Base-by-base conservation (phyloP, 164 flowering plant species). In the Magnolia kwangsiensis region DNA sequence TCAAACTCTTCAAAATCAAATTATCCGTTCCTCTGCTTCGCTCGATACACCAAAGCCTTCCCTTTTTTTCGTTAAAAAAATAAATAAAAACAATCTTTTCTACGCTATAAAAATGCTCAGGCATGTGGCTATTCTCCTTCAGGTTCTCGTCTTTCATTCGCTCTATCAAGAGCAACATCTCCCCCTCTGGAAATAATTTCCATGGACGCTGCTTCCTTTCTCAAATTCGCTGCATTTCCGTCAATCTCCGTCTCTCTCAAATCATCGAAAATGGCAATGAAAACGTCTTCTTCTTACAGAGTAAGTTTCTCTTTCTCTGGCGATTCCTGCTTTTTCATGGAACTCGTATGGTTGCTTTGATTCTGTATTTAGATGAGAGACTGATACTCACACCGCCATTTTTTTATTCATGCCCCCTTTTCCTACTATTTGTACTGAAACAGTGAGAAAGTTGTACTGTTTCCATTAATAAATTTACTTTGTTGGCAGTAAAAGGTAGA, bases 191-290 rank as follows among this genome's bases (percentile, higher is more conserved):
- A 29, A 51, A 18, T 29, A 73, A 9, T 55, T 55, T 14, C 59
- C 23, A 51, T 37, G 71, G 63, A 75, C 51, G 72, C 78, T 20
- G 76, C 78, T 24, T 69, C 77, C 10, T 21, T 85, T 24, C 37
- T 83, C 71, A 81, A 83, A 73, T 78, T 84, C 74, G 81, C 83
- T 1, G 37, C 82, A 18, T 75, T 63, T 65, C 69, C 87, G 7
- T 78, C 81, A 5, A 51, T 74, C 8, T 51, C 79, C 69, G 65
- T 70, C 49, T 82, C 84, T 49, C 1, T 20, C 24, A 63, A 66
- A 61, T 50, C 71, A 16, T 67, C 74, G 51, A 78, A 63, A 51
- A 74, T 71, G 77, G 81, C 81, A 55, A 74, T 78, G 77, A 58
- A 50, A 37, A 63, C 81, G 11, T 50, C 77, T 70, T 29, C 81